Base-by-base conservation (phyloP, 352 stramenopile genomes). In the Aphanomyces euteiches region DNA sequence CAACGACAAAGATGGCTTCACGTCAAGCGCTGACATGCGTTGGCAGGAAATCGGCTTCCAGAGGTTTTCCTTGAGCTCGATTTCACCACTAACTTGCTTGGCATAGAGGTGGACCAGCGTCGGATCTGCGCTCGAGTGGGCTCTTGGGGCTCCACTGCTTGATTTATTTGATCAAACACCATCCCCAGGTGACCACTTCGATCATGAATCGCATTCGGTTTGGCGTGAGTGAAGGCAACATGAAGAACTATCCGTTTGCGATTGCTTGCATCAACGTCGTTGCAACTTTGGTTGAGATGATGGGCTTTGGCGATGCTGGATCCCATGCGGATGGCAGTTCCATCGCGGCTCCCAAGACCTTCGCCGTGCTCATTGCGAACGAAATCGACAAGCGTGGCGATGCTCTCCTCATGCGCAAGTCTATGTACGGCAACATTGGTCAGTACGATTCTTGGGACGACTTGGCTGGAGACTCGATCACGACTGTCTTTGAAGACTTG, bases 181-280 rank as follows among this genome's bases (percentile, higher is more conserved):
- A 85, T 37, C 84, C 34, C 4, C 67, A 68, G 48, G 80, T 12
- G 74, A 73, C 41, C 78, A 91, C 41, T 90, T 90, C 50, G 73
- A 93, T 92, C 54, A 76, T 92, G 34, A 78, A 83, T 21, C 82
- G 87, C 45, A 93, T 84, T 5, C 80, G 85, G 10, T 84, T 91
- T 76, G 86, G 85, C 67, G 85, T 93, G 65, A 93, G 87, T 71
- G 79, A 88, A 76, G 87, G 85, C 45, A 90, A 95, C 77, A 89
- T 95, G 82, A 92, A 92, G 67, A 93, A 92, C 76, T 95, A 95
- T 56, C 87, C 87, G 21, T 74, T 95, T n/a, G 85, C 85, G 28
- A 91, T 95, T 58, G 87, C 82, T 12, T 93, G 87, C 69, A 95
- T 95, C 74, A 95, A 95, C 61, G 85, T 95, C 8, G 76, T 85